Base-by-base conservation (phyloP, 805 yeast species). In the Wickerhamiella alocasiicola region DNA sequence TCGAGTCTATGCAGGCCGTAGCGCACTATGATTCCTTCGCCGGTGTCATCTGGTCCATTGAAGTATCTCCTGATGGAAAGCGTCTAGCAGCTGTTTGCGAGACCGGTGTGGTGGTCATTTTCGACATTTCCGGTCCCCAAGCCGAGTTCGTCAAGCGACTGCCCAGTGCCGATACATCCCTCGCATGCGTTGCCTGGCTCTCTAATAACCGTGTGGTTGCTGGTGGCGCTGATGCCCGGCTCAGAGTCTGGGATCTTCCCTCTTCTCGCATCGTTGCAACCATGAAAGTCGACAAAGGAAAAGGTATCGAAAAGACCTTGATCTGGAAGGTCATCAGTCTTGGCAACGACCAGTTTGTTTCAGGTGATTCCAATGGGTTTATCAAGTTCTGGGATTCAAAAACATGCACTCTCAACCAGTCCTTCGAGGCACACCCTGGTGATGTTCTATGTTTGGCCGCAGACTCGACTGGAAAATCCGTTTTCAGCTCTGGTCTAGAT, bases 301-400 rank as follows among this genome's bases (percentile, higher is more conserved):
- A 78, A 54, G 72, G 72, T 25, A 53, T 31, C 26, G 95, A 82
- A 56, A 76, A 91, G 41, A 85, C 97, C 3, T 66, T 91, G 46
- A 91, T 91, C 6, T 91, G 99, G 99, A 69, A 84, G 26, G 76
- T 91, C 1, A 51, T 69, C 33, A 76, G 76, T 24, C 62, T 87
- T 44, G 75, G 79, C 4, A 70, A 71, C 37, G 67, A 73, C 41
- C 94, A 84, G 57, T 70, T 91, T 44, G 93, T 83, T n/a, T 76
- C 85, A 45, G 98, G 97, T 41, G 99, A 91, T 62, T 85, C 96
- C 5, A 88, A 96, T 1, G 99, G 99, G 1, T 70, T 81, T 6
- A 73, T 91, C 39, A 88, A 88, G 60, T 71, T 91, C 48, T 91
- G 99, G 99, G 95, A 88, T 53, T 66, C 79, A 47, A 70, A 72